Evolutionary conservation across 192 early-diverging fungal species (phyloP).

Genomic region (Funneliformis geosporum): DNA sequence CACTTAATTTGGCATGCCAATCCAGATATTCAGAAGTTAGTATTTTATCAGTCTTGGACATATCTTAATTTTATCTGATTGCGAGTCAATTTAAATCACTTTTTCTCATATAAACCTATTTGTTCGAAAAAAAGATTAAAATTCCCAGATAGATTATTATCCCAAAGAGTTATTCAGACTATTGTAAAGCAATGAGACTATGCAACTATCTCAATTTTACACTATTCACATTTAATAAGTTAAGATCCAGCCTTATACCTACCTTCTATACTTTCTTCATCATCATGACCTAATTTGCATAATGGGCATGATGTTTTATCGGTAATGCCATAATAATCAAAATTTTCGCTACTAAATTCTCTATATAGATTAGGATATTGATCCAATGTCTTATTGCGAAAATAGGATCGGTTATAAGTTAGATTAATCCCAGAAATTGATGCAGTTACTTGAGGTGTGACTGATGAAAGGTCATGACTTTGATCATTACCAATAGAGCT

Average conservation of each 20-base stretch:
- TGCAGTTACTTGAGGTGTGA: not conserved
- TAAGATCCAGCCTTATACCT: too few species aligned
- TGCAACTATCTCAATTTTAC: slow-evolving; percentile 11
- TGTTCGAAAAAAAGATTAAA: too few species aligned
- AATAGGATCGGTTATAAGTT: slow-evolving; percentile 13
- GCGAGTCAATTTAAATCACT: slow-evolving; percentile 15
- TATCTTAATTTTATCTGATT: slow-evolving; percentile 10
- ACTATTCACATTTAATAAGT: too few species aligned
- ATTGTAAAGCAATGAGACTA: slow-evolving; percentile 15
- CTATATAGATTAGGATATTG: slow-evolving; percentile 10
- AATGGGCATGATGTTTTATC: too few species aligned
- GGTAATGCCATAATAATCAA: too few species aligned
- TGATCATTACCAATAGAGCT: not conserved
- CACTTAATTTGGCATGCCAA: too few species aligned
- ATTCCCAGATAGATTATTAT: too few species aligned
- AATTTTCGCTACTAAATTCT: too few species aligned
- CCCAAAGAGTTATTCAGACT: too few species aligned
- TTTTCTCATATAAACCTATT: too few species aligned
- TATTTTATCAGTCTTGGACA: slow-evolving; percentile 3
- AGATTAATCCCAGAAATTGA: not conserved
- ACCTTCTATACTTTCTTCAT: too few species aligned
- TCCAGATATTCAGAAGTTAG: slow-evolving; percentile 5
- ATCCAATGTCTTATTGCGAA: slow-evolving; percentile 4
- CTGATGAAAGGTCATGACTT: not conserved
- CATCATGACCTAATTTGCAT: too few species aligned